Evolutionary conservation across 768 basidiomycete species (phyloP).

Genomic region (Dioszegia crocea): DNA sequence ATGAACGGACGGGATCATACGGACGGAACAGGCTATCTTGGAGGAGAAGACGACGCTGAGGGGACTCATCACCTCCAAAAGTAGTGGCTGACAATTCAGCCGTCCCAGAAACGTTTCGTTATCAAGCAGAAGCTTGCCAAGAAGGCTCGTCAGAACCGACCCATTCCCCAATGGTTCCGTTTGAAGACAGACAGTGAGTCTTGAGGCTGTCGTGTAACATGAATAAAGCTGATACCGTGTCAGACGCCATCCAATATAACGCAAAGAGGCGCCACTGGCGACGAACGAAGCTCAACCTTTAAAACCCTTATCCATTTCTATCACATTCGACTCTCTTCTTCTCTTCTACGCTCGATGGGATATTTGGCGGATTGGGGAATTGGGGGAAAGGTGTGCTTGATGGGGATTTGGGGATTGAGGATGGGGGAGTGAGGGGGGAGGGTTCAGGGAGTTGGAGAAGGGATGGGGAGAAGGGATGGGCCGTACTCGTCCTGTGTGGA

Average conservation of each 20-base stretch:
- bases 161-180: conserved; percentile 98
- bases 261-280: conserved; percentile 98
- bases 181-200: conserved; percentile 85
- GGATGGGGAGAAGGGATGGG: neutral
- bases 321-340: neutral
- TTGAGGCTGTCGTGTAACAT: neutral
- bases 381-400: neutral
- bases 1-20: too few species aligned
- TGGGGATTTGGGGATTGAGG: neutral
- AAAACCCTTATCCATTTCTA: conserved; percentile 35
- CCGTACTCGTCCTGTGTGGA: neutral
- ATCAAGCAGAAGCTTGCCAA: conserved; percentile 97
- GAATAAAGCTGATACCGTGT: neutral
- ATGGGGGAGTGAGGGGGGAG: neutral
- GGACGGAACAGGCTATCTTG: neutral
- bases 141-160: conserved; percentile 91
- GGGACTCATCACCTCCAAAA: neutral
- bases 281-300: conserved; percentile 97
- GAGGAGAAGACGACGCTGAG: neutral
- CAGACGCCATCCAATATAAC: conserved; percentile 46
- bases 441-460: neutral
- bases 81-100: conserved; percentile 55
- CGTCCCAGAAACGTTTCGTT: conserved; percentile 97
- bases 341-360: neutral
- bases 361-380: neutral